Conservation (phyloP, 2,329 filamentous ascomycete species). For the Cercospora sesami region DNA sequence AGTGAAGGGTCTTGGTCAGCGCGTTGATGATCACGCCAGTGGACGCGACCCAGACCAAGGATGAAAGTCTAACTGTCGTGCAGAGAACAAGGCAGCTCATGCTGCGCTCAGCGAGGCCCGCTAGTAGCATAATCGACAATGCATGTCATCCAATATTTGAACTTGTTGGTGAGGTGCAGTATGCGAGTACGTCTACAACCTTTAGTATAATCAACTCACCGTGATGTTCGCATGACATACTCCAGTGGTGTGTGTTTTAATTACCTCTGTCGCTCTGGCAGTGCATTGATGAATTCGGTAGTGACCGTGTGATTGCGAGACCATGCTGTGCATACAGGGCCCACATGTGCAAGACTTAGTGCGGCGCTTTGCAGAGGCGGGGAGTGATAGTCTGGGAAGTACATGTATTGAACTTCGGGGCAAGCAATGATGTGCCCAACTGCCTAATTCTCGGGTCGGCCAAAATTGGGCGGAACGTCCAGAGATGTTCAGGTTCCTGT, state of each 20-base stretch:
- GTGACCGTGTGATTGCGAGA: neutral
- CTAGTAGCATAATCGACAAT: neutral
- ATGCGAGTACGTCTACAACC: neutral
- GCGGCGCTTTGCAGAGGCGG: neutral
- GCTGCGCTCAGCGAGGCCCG: neutral
- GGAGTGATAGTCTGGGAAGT: neutral
- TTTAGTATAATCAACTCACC: neutral
- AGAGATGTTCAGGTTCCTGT: neutral
- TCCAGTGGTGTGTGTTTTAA: neutral
- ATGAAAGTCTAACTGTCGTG: neutral
- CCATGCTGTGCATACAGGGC: neutral
- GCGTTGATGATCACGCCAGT: neutral
- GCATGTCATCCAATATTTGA: neutral
- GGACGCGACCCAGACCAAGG: neutral
- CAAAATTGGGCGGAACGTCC: neutral
- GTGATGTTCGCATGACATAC: neutral
- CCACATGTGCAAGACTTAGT: neutral
- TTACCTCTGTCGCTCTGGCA: neutral
- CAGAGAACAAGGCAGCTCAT: neutral
- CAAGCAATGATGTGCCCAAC: neutral
- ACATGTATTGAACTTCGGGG: neutral
- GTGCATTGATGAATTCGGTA: neutral
- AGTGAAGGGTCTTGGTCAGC: neutral
- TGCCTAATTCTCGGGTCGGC: neutral
- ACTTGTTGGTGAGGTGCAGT: neutral